Conservation (phyloP, 192 early-diverging fungal species). For the Entomortierella beljakovae region DNA sequence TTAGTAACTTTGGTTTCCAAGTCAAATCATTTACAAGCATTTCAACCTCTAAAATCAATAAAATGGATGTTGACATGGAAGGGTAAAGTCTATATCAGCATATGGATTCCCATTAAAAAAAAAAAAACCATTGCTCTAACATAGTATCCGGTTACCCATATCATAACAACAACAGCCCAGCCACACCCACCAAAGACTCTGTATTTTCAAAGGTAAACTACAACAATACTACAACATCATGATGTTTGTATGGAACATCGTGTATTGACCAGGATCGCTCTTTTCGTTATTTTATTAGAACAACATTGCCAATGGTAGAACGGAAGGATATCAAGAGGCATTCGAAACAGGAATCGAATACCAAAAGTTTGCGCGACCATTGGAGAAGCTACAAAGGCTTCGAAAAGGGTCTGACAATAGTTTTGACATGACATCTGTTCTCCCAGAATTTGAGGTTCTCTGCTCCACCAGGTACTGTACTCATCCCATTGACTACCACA, state of each 20-base stretch:
- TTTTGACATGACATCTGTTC: slow-evolving; percentile 10
- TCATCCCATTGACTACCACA: neutral
- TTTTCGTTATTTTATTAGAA: neutral
- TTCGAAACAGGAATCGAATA: slow-evolving; percentile 33
- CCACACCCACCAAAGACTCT: too few species aligned
- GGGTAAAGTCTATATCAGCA: slow-evolving; percentile 3
- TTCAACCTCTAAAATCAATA: slow-evolving; percentile 2
- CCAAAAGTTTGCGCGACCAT: slow-evolving; percentile 26
- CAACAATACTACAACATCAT: too few species aligned
- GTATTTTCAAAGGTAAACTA: too few species aligned
- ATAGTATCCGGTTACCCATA: too few species aligned
- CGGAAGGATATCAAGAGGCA: slow-evolving; percentile 14
- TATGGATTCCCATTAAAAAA: too few species aligned
- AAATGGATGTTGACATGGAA: slow-evolving; percentile 33
- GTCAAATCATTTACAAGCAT: slow-evolving; percentile 6
- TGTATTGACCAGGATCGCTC: neutral
- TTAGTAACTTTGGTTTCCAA: too few species aligned
- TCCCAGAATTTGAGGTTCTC: slow-evolving; percentile 37
- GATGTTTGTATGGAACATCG: neutral
- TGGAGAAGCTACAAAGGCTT: slow-evolving; percentile 20
- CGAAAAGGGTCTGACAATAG: neutral
- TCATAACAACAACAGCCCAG: too few species aligned
- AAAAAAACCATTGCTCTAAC: too few species aligned
- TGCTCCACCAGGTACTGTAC: slow-evolving; percentile 29
- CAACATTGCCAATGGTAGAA: neutral